Evolutionary conservation across 208 protist genomes (phyloP).

Genomic region (Acanthamoeba sp.): DNA sequence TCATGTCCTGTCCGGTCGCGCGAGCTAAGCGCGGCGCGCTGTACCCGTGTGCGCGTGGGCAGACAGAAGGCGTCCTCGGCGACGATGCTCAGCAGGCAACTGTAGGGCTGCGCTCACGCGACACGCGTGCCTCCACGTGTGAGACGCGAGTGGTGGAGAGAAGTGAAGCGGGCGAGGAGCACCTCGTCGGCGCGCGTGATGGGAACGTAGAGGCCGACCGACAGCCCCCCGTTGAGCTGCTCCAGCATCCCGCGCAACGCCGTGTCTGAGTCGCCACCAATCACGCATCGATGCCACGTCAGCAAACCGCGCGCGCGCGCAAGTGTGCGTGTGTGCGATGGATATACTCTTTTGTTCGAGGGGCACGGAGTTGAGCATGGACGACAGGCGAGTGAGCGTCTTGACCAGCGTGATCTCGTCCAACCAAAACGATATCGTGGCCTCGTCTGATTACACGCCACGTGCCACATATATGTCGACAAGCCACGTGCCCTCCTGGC

Average conservation of each 20-base stretch:
- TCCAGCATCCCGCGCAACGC: neutral
- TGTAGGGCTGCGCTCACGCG: neutral
- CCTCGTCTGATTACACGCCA: neutral
- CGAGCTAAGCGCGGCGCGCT: neutral
- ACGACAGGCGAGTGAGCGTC: constrained; percentile 16
- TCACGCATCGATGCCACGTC: too few species aligned
- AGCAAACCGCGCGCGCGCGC: too few species aligned
- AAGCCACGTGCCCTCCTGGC: too few species aligned
- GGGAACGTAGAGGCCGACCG: neutral
- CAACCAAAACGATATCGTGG: constrained; percentile 36
- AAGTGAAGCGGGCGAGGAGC: neutral
- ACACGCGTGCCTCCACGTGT: neutral
- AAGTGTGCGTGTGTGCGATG: neutral
- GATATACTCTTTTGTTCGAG: neutral
- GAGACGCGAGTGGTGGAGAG: neutral
- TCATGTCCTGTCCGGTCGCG: too few species aligned
- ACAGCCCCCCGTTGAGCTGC: neutral
- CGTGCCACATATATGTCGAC: neutral
- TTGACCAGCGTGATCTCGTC: constrained; percentile 32
- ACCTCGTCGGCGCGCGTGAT: constrained; percentile 5
- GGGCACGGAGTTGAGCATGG: constrained; percentile 37
- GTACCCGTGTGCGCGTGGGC: neutral
- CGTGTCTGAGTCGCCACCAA: too few species aligned
- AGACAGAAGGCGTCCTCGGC: constrained; percentile 43
- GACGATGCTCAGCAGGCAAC: neutral